Base-by-base conservation (phyloP, 768 basidiomycete genomes). In the Exidia glandulosa region DNA sequence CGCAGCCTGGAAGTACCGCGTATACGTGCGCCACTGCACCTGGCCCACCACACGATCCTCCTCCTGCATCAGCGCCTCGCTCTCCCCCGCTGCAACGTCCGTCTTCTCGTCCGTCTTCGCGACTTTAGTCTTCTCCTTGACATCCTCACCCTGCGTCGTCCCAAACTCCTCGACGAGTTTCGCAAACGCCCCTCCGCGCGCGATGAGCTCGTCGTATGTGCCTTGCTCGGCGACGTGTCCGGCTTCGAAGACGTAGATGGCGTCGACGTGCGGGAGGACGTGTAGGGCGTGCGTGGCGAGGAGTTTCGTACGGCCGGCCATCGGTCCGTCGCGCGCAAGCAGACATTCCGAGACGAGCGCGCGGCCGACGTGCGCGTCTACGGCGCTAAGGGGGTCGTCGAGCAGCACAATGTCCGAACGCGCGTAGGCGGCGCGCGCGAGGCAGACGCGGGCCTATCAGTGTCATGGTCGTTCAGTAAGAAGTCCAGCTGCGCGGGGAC, bases 321-420 rank as follows among this genome's bases (percentile, higher is more conserved):
- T 57, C 2, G 68, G 63, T 2, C 69, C 64, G 1, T 64, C 59
- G 16, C 64, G 67, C 2, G 30, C 36, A 3, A 71, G 63, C 4
- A 88, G 67, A 64, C 86, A 87, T 41, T 85, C 73, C 23, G 87
- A 80, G 3, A 88, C 64, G 56, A 88, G 80, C 31, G 76, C 76
- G 63, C 83, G 83, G 10, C 86, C 85, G 3, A 90, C 88, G 63
- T 87, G 83, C 0, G 87, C 81, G 63, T 91, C 89, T 7, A 91
- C 84, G 0, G 89, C 88, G 34, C 84, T 83, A 33, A 92, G 78
- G 16, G 90, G 86, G 67, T 94, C 90, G 66, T 94, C 90, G 31
- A 92, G 77, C 14, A 92, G 78, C 45, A 89, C 82, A 58, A 92
- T 78, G 60, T 90, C 86, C 1, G 86, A 77, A 0, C 78, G 72